These are phyloP conservation scores for Paramecium caudatum DNA, from an alignment of 73 alveolate genomes.

Conservation along the genomic window DNA sequence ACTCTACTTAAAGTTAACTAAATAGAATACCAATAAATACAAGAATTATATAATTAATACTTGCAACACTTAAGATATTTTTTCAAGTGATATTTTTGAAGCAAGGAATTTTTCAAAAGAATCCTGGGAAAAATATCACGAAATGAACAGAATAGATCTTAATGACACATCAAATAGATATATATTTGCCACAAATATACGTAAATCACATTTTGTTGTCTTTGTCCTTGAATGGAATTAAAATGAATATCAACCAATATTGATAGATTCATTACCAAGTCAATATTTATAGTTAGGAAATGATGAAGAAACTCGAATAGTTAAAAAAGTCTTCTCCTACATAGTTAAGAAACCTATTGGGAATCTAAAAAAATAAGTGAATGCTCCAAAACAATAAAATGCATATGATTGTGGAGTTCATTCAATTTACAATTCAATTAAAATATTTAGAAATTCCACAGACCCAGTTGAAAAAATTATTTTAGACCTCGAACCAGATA, in stretches of 20 bases:
- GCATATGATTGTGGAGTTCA: constrained; percentile 10
- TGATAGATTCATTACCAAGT: neutral
- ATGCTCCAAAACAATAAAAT: neutral
- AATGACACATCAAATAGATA: neutral
- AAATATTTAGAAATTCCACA: neutral
- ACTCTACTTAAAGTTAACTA: too few species aligned
- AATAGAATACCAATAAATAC: too few species aligned
- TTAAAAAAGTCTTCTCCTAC: neutral
- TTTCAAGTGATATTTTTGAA: neutral
- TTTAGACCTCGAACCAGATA: neutral
- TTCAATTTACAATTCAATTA: neutral
- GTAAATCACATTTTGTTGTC: neutral
- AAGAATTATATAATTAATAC: neutral
- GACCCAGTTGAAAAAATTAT: neutral
- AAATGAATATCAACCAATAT: neutral
- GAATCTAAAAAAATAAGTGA: neutral
- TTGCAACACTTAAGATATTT: neutral
- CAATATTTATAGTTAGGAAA: neutral
- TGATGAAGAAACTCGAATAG: neutral
- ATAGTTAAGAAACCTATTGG: neutral
- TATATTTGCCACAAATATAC: neutral
- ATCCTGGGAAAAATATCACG: neutral
- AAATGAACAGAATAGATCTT: neutral
- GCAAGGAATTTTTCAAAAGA: neutral
- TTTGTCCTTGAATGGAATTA: neutral